phyloP scores from a whole-genome alignment of 2,329 filamentous ascomycete genomes.

The Microcera coccophila region DNA sequence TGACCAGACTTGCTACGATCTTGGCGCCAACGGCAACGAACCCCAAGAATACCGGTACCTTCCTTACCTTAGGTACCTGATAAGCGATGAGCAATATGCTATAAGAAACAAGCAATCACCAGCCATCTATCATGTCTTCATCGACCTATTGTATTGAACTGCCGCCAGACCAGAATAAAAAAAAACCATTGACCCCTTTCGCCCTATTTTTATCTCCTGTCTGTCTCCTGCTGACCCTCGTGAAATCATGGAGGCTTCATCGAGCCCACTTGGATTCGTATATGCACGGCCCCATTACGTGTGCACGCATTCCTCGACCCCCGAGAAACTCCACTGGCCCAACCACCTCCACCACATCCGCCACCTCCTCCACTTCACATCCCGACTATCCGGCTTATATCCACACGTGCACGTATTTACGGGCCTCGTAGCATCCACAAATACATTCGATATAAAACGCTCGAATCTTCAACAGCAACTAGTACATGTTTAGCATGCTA shows the following conservation, averaged over 20 bases:
- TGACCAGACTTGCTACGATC: not conserved
- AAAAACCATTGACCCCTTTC: not conserved
- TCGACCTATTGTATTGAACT: not conserved
- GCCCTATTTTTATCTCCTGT: not conserved
- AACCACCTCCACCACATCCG: not conserved
- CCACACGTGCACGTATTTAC: too few species aligned
- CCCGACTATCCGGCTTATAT: constrained; percentile 9
- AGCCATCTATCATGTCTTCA: too few species aligned
- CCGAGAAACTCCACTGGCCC: not conserved
- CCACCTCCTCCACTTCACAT: constrained; percentile 7
- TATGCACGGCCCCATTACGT: constrained; percentile 5
- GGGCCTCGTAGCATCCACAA: too few species aligned
- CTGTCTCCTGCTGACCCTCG: not conserved
- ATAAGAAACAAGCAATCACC: too few species aligned
- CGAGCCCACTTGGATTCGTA: not conserved
- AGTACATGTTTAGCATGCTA: not conserved
- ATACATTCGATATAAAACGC: too few species aligned
- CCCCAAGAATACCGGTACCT: too few species aligned
- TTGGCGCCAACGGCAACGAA: not conserved
- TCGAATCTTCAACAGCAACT: too few species aligned
- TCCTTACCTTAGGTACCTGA: too few species aligned
- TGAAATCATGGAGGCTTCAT: not conserved
- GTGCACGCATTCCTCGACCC: too few species aligned
- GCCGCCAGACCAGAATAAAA: not conserved
- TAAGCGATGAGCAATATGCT: too few species aligned